Evolutionary conservation across 441 rosid species (phyloP), one percentile per base, ranked within the genome.

Genomic region (Aleurites moluccanus): DNA sequence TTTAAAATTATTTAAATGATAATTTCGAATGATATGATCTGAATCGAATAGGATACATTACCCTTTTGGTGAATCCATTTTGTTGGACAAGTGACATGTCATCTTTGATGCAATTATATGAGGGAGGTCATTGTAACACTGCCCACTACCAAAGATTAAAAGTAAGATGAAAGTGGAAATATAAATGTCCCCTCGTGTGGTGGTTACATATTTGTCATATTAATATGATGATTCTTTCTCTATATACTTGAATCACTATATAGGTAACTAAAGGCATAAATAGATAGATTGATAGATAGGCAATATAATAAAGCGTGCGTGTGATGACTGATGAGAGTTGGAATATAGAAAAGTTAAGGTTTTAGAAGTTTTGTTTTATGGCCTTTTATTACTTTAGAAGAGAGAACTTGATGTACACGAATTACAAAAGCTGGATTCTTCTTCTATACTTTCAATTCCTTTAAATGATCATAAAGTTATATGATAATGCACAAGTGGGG

Each of bases 131-230:
- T 25, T 38, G n/a, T 6, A 52, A 11, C 60, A 50, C 38, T 15
- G 52, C 15, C 53, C 59, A 44, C 47, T 10, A 44, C 47, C 47
- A 11, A 9, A 49, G 78, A 71, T 23, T 15, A 45, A 69, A 75
- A 79, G 50, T 55, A 38, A 42, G 64, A 50, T 69, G 15, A 84
- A 72, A 71, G 67, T 50, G 14, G 63, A 67, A 49, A n/a, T 18
- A 33, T n/a, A n/a, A n/a, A n/a, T 59, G 80, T 69, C 75, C 78
- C 75, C 77, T 76, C 77, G 82, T 78, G 83, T 50, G 77, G 77
- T 72, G 84, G 71, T 79, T 56, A 38, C 53, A 45, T 21, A 75
- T 50, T 74, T 52, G n/a, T 38, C 55, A 30, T 73, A 52, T 40
- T 70, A 52, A 45, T 16, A 62, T 66, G 64, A 81, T 50, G 56